These are phyloP conservation scores for Coemansia javaensis DNA, from an alignment of 192 early-diverging fungal genomes.

Conservation along the genomic window DNA sequence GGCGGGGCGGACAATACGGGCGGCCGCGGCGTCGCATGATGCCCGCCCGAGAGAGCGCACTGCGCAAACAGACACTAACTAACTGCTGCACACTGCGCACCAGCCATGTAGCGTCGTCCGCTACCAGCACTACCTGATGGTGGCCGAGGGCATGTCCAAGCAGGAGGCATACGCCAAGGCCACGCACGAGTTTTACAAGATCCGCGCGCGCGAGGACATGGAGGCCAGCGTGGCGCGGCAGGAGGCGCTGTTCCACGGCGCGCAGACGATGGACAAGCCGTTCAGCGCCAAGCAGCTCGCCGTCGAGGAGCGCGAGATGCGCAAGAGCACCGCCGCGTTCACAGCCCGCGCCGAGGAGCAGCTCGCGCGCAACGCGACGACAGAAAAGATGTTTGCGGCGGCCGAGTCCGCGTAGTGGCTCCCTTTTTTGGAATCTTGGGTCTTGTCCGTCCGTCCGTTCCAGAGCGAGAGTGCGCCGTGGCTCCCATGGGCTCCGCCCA, in stretches of 20 bases:
- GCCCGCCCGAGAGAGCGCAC: no score
- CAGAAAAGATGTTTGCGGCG: constrained; percentile 37
- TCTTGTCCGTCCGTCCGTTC: no score
- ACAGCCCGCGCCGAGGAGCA: constrained; percentile 20
- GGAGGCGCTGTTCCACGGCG: constrained; percentile 50
- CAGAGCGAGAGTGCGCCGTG: no score
- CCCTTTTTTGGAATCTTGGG: no score
- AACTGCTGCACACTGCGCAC: neutral
- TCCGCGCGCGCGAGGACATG: constrained; percentile 73
- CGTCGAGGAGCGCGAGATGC: constrained; percentile 20
- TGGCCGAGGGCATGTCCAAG: constrained; percentile 54
- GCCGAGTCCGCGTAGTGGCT: neutral
- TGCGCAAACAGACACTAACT: neutral
- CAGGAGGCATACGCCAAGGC: constrained; percentile 76
- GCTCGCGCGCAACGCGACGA: constrained; percentile 19
- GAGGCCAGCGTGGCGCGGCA: constrained; percentile 61
- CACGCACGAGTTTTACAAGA: constrained; percentile 72
- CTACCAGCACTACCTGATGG: constrained; percentile 77
- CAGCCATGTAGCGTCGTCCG: constrained; percentile 63
- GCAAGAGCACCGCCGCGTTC: constrained; percentile 14
- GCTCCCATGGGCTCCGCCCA: no score
- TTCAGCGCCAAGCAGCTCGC: constrained; percentile 32
- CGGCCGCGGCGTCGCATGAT: no score
- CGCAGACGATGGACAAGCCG: constrained; percentile 37
- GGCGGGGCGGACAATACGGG: no score